Evolutionary conservation across 345 rosid genomes (phyloP).

Genomic region (Psidium guajava): DNA sequence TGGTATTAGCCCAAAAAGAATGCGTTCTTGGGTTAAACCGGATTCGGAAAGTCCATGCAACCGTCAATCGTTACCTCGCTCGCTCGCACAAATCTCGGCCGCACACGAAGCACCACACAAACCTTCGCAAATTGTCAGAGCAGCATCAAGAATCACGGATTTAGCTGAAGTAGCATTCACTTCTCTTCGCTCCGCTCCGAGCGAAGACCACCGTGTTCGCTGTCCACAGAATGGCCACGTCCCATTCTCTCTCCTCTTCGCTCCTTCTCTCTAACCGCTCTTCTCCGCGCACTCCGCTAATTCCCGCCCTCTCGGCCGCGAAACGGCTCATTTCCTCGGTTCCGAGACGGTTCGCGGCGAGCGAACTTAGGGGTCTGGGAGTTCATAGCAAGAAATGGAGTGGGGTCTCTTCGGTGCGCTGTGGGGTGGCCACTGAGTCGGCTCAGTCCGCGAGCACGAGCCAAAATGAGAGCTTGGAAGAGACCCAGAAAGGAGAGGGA

Average conservation of each 20-base stretch:
- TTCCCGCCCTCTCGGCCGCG: constrained; percentile 17
- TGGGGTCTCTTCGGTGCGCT: constrained; percentile 23
- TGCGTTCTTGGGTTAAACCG: background rate
- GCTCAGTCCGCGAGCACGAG: constrained; percentile 21
- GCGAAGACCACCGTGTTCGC: constrained; percentile 1
- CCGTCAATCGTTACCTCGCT: background rate
- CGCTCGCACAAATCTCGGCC: background rate
- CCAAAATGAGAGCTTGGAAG: constrained; percentile 3
- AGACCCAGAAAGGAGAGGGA: constrained; percentile 11
- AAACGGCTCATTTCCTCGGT: constrained; percentile 24
- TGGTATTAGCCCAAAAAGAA: too few species aligned
- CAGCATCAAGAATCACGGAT: background rate
- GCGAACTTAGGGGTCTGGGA: background rate
- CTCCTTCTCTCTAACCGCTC: constrained; percentile 24
- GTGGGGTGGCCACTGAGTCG: constrained; percentile 42
- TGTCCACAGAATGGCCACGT: constrained; percentile 27
- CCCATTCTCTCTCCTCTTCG: constrained; percentile 27
- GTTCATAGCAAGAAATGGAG: constrained; percentile 8
- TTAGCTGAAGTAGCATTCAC: background rate
- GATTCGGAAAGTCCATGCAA: background rate
- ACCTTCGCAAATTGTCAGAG: background rate
- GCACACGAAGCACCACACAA: background rate
- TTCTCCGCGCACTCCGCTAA: background rate
- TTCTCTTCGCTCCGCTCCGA: background rate
- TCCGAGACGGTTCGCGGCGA: constrained; percentile 9